A percentile compares a stretch with the other conserved stretches of the same genome.
Evolutionary conservation across 176 grass and related monocot species (phyloP).

Genomic region (Puccinellia tenuiflora): DNA sequence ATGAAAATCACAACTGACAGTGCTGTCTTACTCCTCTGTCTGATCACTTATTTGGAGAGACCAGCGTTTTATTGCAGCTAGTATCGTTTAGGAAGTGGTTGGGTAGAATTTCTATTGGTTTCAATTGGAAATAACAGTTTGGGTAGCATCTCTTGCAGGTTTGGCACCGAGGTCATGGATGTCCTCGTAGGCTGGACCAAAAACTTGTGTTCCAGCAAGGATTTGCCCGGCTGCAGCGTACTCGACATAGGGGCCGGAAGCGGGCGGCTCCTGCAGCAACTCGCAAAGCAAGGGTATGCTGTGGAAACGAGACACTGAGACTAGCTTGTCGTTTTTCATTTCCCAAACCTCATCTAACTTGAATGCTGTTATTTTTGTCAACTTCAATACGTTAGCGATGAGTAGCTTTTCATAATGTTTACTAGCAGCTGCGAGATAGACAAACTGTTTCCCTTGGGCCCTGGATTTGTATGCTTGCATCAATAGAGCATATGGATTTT

Average conservation of each 20-base stretch:
- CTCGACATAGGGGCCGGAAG: slow-evolving; percentile 87
- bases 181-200: slow-evolving; percentile 75
- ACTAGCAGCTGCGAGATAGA: neutral
- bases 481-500: neutral
- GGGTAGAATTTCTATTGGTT: neutral
- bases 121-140: neutral
- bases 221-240: slow-evolving; percentile 56
- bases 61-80: neutral
- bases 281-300: slow-evolving; percentile 89
- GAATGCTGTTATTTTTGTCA: neutral
- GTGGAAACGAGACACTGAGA: slow-evolving; percentile 2
- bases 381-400: neutral
- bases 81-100: neutral
- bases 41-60: neutral
- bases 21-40: neutral
- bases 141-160: slow-evolving; percentile 39
- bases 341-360: neutral
- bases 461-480: neutral
- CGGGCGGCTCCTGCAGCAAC: slow-evolving; percentile 73
- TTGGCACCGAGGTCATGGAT: slow-evolving; percentile 74
- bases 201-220: slow-evolving; percentile 54
- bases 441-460: neutral
- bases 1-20: neutral
- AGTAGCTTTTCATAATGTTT: neutral
- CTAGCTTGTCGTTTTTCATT: neutral